A percentile compares a stretch with the other conserved stretches of the same genome.
Evolutionary conservation across 176 grass and related monocot species (phyloP).

Genomic region (Oryza meyeriana): DNA sequence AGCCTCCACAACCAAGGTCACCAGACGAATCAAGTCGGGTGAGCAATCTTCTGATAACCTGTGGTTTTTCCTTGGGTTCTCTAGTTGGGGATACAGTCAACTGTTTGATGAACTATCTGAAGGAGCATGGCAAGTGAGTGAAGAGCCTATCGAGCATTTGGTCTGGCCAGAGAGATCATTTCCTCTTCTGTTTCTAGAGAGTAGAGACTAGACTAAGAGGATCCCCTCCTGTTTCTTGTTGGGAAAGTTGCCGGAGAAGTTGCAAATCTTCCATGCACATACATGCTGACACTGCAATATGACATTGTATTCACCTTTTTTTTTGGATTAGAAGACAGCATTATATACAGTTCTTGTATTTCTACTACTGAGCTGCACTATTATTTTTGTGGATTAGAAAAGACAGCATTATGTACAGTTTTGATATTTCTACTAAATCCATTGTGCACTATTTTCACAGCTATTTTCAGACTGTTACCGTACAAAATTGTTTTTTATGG

Average conservation of each 20-base stretch:
- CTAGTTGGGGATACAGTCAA: constrained; percentile 66
- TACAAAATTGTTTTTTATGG: background rate
- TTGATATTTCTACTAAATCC: background rate
- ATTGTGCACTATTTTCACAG: background rate
- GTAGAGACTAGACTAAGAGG: background rate
- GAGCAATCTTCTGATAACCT: constrained; percentile 39
- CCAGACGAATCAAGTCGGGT: constrained; percentile 48
- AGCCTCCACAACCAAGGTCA: constrained; percentile 43
- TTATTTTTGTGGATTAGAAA: background rate
- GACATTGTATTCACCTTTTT: background rate
- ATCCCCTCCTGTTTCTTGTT: background rate
- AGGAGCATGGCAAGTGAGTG: constrained; percentile 63
- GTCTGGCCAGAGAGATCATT: constrained; percentile 55
- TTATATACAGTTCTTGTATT: background rate
- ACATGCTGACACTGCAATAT: background rate
- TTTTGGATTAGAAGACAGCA: background rate
- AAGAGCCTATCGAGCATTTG: constrained; percentile 39
- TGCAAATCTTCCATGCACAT: background rate
- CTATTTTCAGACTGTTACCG: background rate
- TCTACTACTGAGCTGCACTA: background rate
- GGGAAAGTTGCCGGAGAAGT: too few species aligned
- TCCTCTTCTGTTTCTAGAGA: background rate
- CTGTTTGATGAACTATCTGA: constrained; percentile 70
- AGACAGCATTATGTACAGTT: background rate
- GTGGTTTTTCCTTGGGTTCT: constrained; percentile 91